Conservation (phyloP, 768 basidiomycete species). For the Boletus tomentosulus region DNA sequence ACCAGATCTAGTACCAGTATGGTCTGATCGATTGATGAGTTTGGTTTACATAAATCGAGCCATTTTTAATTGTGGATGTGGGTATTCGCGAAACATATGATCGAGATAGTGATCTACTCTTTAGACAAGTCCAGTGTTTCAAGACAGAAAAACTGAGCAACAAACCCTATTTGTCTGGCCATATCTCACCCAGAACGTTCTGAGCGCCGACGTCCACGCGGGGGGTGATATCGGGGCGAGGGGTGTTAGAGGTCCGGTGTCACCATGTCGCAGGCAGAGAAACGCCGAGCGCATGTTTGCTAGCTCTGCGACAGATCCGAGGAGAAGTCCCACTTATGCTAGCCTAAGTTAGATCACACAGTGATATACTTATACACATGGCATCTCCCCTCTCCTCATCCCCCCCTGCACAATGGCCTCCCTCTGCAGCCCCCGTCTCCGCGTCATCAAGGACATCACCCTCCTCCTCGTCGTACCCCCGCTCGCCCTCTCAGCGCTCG, state of each 20-base stretch:
- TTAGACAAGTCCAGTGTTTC: background rate
- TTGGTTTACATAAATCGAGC: background rate
- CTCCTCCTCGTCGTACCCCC: slow-evolving; percentile 41
- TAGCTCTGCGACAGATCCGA: background rate
- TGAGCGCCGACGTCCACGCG: no score
- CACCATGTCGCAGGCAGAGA: background rate
- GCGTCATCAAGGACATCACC: slow-evolving; percentile 46
- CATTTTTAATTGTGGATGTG: background rate
- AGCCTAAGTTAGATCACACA: background rate
- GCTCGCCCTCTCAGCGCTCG: slow-evolving; percentile 30
- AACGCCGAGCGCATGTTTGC: slow-evolving; percentile 1
- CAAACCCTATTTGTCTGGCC: no score
- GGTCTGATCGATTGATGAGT: no score
- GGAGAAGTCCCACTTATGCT: background rate
- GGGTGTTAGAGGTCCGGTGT: background rate
- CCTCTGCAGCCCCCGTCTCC: slow-evolving; percentile 39
- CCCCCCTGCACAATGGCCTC: background rate
- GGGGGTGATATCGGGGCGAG: background rate
- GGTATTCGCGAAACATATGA: no score
- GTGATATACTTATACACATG: background rate
- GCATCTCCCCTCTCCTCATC: background rate
- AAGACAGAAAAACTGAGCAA: background rate
- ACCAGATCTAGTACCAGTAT: background rate
- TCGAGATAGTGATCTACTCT: background rate
- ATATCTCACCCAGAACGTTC: background rate